Conservation (phyloP, 2,329 filamentous ascomycete species). For the Aureobasidium lini region DNA sequence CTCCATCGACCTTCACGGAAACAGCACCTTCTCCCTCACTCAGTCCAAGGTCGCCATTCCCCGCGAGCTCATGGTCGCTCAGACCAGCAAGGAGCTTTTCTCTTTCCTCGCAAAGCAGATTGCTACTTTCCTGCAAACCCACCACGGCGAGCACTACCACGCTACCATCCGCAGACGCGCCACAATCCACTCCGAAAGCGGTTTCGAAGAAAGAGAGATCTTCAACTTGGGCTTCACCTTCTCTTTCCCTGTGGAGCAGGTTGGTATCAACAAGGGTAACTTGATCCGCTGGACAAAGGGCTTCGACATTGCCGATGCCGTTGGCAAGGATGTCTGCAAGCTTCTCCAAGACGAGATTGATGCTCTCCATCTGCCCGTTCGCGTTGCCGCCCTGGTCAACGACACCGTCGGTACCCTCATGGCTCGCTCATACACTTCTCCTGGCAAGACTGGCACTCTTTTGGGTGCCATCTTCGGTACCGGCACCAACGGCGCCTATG, state of each 20-base stretch:
- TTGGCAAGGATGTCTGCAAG: conserved; percentile 90
- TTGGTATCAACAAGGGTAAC: conserved; percentile 89
- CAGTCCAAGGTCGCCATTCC: conserved; percentile 91
- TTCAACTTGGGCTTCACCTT: conserved; percentile 98
- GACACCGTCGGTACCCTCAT: conserved; percentile 97
- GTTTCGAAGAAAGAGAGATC: conserved; percentile 63
- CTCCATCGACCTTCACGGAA: conserved; percentile 85
- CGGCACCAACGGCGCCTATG: conserved; percentile 93
- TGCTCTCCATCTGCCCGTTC: conserved; percentile 75
- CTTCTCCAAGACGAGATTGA: conserved; percentile 87
- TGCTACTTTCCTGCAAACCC: conserved; percentile 74
- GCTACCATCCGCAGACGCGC: conserved; percentile 53
- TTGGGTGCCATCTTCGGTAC: conserved; percentile 97
- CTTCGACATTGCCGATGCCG: conserved; percentile 89
- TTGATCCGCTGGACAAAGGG: conserved; percentile 98
- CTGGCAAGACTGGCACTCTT: conserved; percentile 75
- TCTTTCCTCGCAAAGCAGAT: conserved; percentile 89
- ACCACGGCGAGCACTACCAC: conserved; percentile 82
- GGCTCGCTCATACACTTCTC: conserved; percentile 92
- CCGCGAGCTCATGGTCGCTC: conserved; percentile 79
- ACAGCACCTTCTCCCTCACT: conserved; percentile 88
- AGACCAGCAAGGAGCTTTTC: conserved; percentile 81
- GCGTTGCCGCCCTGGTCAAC: conserved; percentile 92
- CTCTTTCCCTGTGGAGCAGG: conserved; percentile 90
- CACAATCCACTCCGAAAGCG: conserved; percentile 51